A percentile compares a stretch with the other conserved stretches of the same genome.
phyloP scores from a whole-genome alignment of 805 yeast species.

The Myxozyma udenii region DNA sequence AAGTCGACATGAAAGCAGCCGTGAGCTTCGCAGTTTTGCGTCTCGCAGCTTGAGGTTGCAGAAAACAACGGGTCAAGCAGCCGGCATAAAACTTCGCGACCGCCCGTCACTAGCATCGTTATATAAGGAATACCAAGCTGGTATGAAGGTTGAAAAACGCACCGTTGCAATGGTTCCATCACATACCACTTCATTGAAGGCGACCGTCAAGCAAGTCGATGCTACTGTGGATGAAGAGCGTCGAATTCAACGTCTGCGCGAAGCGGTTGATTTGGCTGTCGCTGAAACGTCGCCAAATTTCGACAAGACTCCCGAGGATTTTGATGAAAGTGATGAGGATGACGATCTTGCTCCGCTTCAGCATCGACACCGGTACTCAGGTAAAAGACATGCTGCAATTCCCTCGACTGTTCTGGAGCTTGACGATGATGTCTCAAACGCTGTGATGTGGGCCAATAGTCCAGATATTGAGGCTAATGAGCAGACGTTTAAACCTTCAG shows the following conservation, averaged over 20 bases:
- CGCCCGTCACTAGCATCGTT: conserved; percentile 21
- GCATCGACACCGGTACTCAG: not conserved
- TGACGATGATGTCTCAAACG: not conserved
- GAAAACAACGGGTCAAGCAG: conserved; percentile 5
- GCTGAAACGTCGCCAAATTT: not conserved
- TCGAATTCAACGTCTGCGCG: not conserved
- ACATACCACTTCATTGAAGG: not conserved
- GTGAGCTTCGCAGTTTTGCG: conserved; percentile 11
- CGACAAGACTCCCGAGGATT: not conserved
- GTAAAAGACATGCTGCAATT: not conserved
- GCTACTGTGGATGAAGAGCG: not conserved
- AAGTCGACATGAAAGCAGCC: not conserved
- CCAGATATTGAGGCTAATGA: not conserved
- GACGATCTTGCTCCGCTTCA: not conserved
- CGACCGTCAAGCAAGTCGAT: no score
- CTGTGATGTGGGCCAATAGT: not conserved
- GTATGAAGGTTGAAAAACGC: not conserved
- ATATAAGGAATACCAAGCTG: conserved; percentile 16
- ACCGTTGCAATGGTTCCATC: not conserved
- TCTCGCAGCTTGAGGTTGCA: conserved; percentile 9
- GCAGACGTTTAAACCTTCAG: no score
- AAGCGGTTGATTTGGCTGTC: not conserved
- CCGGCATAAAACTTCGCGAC: conserved; percentile 7
- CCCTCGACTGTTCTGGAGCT: not conserved
- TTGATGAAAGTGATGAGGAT: not conserved